These are phyloP conservation scores for Akebia trifoliata DNA, from an alignment of 164 flowering plant genomes.

Conservation along the genomic window DNA sequence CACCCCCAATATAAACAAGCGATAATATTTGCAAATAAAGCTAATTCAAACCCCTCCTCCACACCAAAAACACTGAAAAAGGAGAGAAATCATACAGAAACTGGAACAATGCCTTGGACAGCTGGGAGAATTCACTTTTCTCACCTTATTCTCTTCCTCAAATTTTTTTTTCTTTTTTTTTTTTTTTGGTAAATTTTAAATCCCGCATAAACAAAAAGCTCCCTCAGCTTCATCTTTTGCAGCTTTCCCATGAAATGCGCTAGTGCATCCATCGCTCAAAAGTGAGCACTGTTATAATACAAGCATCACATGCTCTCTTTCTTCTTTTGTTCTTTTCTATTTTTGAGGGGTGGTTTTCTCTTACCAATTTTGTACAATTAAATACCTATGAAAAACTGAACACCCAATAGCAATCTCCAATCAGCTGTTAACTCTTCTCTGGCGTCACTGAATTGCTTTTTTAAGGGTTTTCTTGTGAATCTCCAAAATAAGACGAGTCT, in stretches of 20 bases:
- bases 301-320: slow-evolving; percentile 6
- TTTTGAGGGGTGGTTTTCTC: too few species aligned
- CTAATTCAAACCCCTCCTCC: too few species aligned
- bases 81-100: slow-evolving; percentile 16
- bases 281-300: slow-evolving; percentile 26
- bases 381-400: slow-evolving; percentile 27
- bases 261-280: slow-evolving; percentile 25
- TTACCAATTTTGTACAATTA: slow-evolving; percentile 29
- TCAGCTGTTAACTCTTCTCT: slow-evolving; percentile 24
- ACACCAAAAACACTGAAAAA: neutral
- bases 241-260: slow-evolving; percentile 15
- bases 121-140: slow-evolving; percentile 17
- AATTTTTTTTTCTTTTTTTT: slow-evolving; percentile 8
- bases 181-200: slow-evolving; percentile 11
- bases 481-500: too few species aligned
- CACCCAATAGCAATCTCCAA: too few species aligned
- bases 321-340: too few species aligned
- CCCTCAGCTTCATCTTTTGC: slow-evolving; percentile 16
- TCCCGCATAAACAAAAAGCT: slow-evolving; percentile 23
- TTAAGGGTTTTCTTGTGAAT: slow-evolving; percentile 47
- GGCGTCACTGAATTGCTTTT: slow-evolving; percentile 31
- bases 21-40: slow-evolving; percentile 1
- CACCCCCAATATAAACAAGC: slow-evolving; percentile 14
- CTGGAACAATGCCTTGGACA: slow-evolving; percentile 16
- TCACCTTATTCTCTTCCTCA: slow-evolving; percentile 26